Base-by-base conservation (phyloP, 768 basidiomycete genomes). In the Chalciporus chontae region DNA sequence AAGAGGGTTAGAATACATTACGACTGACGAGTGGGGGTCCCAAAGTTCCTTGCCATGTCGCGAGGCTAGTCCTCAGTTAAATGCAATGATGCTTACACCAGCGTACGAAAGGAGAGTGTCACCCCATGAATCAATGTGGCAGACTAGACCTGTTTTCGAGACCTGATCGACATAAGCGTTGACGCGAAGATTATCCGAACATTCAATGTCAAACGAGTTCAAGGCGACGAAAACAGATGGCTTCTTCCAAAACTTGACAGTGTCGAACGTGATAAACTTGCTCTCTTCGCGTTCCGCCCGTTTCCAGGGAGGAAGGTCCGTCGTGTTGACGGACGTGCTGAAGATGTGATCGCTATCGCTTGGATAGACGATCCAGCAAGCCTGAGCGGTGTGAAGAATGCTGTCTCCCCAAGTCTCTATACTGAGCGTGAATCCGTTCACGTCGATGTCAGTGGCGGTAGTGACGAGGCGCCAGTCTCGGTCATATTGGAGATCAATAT, bases 331-430 rank as follows among this genome's bases (percentile, higher is more conserved):
- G 3, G 59, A 50, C 2, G 45, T 50, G 31, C 52, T 50, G 19
- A 51, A 61, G n/a, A 58, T 58, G 17, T 53, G 48, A n/a, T 46
- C 24, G 24, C 59, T 56, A 24, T 60, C 59, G 15, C 52, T 50
- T 19, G 59, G 59, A 38, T 58, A 55, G 10, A 60, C 59, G n/a
- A 61, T 47, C 59, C 59, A 58, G 10, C 52, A 45, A 6, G 51
- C 56, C 11, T 21, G 14, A 1, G 38, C 55, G 2, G 4, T 5
- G 10, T 47, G 6, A 6, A 61, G 39, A 34, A 48, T 2, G 0
- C 55, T 61, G 17, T 55, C 43, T 3, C 21, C 45, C 56, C 48
- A 53, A 1, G 52, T 58, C 10, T 42, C 53, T 14, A 55, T 51
- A 5, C 43, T 39, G 19, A 58, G 56, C 13, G 48, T 61, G 41